These are phyloP conservation scores for Phellopilus nigrolimitatus DNA, from an alignment of 1,284 basidiomycete genomes.

Conservation along the genomic window DNA sequence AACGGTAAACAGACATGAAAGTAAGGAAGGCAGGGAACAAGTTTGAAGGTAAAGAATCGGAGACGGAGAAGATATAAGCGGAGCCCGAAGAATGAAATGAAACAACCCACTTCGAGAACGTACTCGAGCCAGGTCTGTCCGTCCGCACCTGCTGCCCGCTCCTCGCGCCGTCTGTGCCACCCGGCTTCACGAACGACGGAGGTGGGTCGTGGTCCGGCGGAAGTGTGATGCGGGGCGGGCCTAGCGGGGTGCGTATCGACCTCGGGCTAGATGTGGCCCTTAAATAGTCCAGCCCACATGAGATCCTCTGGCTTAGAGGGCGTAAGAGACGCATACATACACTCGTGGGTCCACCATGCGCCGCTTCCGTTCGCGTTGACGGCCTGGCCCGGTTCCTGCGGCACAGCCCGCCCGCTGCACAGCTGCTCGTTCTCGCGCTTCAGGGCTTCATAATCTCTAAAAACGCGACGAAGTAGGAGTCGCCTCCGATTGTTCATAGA, in stretches of 20 bases:
- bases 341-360: constrained; percentile 36
- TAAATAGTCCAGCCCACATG: background rate
- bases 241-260: constrained; percentile 15
- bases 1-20: background rate
- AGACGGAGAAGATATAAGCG: too few relatives aligned
- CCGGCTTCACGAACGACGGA: constrained; percentile 9
- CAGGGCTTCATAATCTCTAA: constrained; percentile 48
- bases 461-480: background rate
- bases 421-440: constrained; percentile 45
- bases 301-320: background rate
- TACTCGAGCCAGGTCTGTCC: constrained; percentile 7
- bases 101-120: constrained; percentile 15
- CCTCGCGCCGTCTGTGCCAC: background rate
- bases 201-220: constrained; percentile 18
- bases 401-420: constrained; percentile 30
- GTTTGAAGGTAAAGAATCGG: too few relatives aligned
- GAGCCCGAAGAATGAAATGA: too few relatives aligned
- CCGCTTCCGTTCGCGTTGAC: constrained; percentile 63
- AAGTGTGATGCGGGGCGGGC: constrained; percentile 17
- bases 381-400: constrained; percentile 32
- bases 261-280: constrained; percentile 18
- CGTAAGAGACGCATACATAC: constrained; percentile 13
- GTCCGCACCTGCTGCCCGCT: background rate
- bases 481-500: background rate
- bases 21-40: too few relatives aligned